phyloP scores from a whole-genome alignment of 805 yeast species.

The Suhomyces kilbournensis region DNA sequence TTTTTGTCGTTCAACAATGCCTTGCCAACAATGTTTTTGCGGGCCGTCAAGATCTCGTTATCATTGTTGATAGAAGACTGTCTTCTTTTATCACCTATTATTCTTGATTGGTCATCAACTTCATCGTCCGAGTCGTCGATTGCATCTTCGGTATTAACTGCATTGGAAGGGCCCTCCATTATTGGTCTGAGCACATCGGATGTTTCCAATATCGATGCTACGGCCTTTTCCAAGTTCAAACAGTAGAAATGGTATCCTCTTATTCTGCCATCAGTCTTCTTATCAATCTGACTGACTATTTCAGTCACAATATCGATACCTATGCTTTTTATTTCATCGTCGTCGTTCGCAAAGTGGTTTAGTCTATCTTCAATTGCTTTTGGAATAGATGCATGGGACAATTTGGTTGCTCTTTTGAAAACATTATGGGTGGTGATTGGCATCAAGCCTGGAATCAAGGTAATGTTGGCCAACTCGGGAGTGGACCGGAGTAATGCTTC shows the following conservation, averaged over 20 bases:
- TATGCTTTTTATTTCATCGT: constrained; percentile 73
- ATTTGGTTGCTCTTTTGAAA: constrained; percentile 82
- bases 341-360: constrained; percentile 56
- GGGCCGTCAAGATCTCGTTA: constrained; percentile 32
- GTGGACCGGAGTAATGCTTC: constrained; percentile 49
- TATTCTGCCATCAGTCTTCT: constrained; percentile 53
- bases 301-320: constrained; percentile 75
- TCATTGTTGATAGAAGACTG: constrained; percentile 38
- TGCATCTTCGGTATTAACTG: constrained; percentile 29
- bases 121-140: constrained; percentile 36
- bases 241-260: constrained; percentile 92
- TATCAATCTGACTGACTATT: constrained; percentile 56
- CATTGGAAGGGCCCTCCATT: constrained; percentile 37
- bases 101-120: constrained; percentile 24
- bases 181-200: constrained; percentile 50
- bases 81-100: constrained; percentile 24
- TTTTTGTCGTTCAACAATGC: constrained; percentile 40
- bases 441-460: constrained; percentile 84
- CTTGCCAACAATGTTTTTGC: constrained; percentile 21
- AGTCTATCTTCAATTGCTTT: constrained; percentile 47
- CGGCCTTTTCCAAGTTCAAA: constrained; percentile 85
- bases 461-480: constrained; percentile 43
- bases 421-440: constrained; percentile 83
- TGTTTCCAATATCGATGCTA: constrained; percentile 75
- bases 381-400: constrained; percentile 86